These are phyloP conservation scores for Metschnikowia hibisci DNA, from an alignment of 805 yeast genomes.

Conservation along the genomic window DNA sequence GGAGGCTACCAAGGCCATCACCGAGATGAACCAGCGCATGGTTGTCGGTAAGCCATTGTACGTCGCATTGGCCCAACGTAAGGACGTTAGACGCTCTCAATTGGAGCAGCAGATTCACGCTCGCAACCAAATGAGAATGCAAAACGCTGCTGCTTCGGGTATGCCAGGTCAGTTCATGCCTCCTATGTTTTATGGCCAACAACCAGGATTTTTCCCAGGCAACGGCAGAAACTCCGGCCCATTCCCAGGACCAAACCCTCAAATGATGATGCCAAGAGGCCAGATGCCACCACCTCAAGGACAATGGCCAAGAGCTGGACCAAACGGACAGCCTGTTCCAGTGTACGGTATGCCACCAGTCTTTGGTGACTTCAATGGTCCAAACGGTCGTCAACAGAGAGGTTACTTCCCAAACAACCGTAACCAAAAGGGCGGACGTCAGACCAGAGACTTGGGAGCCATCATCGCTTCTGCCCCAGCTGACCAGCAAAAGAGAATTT, in stretches of 20 bases:
- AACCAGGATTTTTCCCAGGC: slow-evolving; percentile 81
- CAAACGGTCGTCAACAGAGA: slow-evolving; percentile 51
- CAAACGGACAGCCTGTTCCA: slow-evolving; percentile 81
- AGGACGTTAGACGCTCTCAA: slow-evolving; percentile 95
- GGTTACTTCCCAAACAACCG: slow-evolving; percentile 52
- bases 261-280: slow-evolving; percentile 70
- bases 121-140: slow-evolving; percentile 96
- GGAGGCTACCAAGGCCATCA: slow-evolving; percentile 97
- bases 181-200: slow-evolving; percentile 84
- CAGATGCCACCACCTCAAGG: slow-evolving; percentile 63
- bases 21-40: slow-evolving; percentile 98
- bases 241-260: slow-evolving; percentile 77
- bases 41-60: slow-evolving; percentile 93
- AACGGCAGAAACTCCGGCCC: slow-evolving; percentile 69
- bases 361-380: slow-evolving; percentile 48
- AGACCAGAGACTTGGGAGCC: slow-evolving; percentile 55
- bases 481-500: slow-evolving; percentile 93
- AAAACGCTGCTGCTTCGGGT: slow-evolving; percentile 88
- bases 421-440: slow-evolving; percentile 40
- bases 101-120: slow-evolving; percentile 97
- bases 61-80: slow-evolving; percentile 98
- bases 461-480: slow-evolving; percentile 63
- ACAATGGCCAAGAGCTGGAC: slow-evolving; percentile 70
- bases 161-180: slow-evolving; percentile 83
- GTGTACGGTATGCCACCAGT: slow-evolving; percentile 85